Evolutionary conservation across 1,284 basidiomycete genomes (phyloP), one percentile per base, ranked within the genome.

Genomic region (Tranzscheliella williamsii): DNA sequence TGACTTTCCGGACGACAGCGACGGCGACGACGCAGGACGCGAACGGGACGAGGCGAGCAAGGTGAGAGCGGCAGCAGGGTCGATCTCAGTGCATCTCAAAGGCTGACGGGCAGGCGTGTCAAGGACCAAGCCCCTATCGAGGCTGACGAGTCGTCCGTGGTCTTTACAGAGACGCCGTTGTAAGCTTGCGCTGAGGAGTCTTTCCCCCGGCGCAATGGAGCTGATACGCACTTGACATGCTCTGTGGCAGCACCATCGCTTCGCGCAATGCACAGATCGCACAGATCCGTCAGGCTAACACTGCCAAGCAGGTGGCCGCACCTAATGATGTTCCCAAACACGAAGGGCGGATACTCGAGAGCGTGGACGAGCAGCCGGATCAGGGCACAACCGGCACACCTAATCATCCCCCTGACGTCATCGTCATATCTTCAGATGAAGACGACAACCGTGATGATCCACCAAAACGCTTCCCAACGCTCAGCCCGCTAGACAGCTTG

Each of bases 101-200:
- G 27, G 11, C n/a, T n/a, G 27, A 29, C 32, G 32, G 32, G 18
- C n/a, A n/a, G n/a, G n/a, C n/a, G n/a, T n/a, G n/a, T n/a, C 11
- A 11, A 54, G 45, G 26, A 29, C 11, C 31, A 39, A 2, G 38
- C 24, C 4, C 20, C 32, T 4, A 24, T 17, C 8, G 22, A 18
- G 0, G 40, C 33, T 2, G 48, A 64, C 17, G 61, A 64, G 31
- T 40, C 47, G 6, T 26, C 24, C 24, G 47, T 64, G 16, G 35
- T 31, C 6, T 64, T 64, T 42, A 49, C 23, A 5, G 55, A 64
- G 13, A 64, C 61, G 4, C 61, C 61, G 20, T 64, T 64, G 61
- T 64, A 24, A 54, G 61, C 21, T 24, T 5, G 5, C 20, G 13
- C 11, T 15, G 13, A 38, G 12, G 12, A 37, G 7, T 17, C 8